Evolutionary conservation across 2,329 filamentous ascomycete genomes (phyloP).

Genomic region (Xylaria sp.): DNA sequence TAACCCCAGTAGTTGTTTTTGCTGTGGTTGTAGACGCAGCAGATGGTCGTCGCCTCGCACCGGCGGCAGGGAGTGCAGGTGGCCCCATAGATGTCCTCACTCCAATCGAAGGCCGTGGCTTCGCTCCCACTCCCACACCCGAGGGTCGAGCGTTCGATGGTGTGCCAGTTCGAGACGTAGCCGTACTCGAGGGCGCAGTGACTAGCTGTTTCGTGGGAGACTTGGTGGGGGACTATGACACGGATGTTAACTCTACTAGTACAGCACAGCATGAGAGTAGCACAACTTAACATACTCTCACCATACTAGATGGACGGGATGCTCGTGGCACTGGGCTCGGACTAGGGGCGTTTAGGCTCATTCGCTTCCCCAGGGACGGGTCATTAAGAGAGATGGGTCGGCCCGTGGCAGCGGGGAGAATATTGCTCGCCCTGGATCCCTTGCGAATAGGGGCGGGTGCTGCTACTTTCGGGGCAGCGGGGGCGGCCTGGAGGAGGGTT

Average conservation of each 20-base stretch:
- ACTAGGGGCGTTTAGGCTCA: conserved; percentile 77
- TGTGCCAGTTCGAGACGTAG: conserved; percentile 72
- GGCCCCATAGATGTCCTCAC: conserved; percentile 75
- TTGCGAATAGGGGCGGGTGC: conserved; percentile 53
- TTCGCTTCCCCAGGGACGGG: conserved; percentile 67
- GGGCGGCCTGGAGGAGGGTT: conserved; percentile 63
- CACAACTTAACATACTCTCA: conserved; percentile 59
- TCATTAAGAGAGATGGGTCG: conserved; percentile 66
- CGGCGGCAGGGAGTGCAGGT: conserved; percentile 62
- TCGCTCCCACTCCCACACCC: conserved; percentile 57
- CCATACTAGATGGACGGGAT: conserved; percentile 66
- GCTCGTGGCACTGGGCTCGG: conserved; percentile 74
- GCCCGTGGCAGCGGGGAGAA: conserved; percentile 48
- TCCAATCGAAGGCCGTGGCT: conserved; percentile 66
- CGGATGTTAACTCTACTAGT: conserved; percentile 22
- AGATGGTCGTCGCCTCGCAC: conserved; percentile 58
- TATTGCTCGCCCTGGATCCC: conserved; percentile 51
- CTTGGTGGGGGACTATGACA: conserved; percentile 75
- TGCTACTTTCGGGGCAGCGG: conserved; percentile 52
- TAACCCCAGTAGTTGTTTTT: conserved; percentile 46
- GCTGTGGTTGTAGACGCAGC: conserved; percentile 55
- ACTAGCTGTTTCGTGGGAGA: conserved; percentile 81
- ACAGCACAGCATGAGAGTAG: neutral
- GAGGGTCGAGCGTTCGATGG: conserved; percentile 66
- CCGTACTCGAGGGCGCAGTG: conserved; percentile 64